These are phyloP conservation scores for Tephrocybe sp. DNA, from an alignment of 768 basidiomycete genomes.

Conservation along the genomic window DNA sequence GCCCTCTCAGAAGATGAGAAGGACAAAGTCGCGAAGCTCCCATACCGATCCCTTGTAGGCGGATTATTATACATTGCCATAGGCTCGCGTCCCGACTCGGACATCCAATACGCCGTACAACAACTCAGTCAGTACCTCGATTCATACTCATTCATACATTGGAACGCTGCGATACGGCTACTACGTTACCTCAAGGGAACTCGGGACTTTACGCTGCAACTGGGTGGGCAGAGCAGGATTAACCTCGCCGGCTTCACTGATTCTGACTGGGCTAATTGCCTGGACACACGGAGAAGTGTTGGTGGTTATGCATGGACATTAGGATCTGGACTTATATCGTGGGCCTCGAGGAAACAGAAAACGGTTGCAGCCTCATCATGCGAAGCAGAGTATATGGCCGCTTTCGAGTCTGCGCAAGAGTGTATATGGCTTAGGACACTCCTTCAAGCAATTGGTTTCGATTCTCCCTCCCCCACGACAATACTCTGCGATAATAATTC, in stretches of 20 bases:
- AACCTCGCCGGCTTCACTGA: conserved; percentile 13
- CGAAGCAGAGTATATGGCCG: conserved; percentile 4
- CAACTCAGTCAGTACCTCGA: background rate
- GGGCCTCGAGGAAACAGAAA: conserved; percentile 32
- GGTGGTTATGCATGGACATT: conserved; percentile 25
- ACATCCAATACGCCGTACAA: background rate
- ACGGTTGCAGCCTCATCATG: conserved; percentile 22
- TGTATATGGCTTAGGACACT: background rate
- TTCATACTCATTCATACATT: background rate
- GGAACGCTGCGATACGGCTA: conserved; percentile 2
- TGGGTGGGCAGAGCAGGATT: conserved; percentile 4
- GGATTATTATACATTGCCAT: background rate
- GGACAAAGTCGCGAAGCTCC: background rate
- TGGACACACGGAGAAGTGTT: conserved; percentile 5
- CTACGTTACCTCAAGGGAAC: conserved; percentile 17
- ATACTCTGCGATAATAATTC: no score
- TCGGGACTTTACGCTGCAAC: background rate
- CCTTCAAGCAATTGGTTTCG: background rate
- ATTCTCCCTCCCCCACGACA: no score
- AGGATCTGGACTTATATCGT: conserved; percentile 14
- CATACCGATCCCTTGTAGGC: background rate
- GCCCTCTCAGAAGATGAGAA: background rate
- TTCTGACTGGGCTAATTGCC: conserved; percentile 6
- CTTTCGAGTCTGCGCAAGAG: background rate
- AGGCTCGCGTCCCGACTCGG: background rate